Percentiles rank a stretch among this genome's conserved stretches.
phyloP scores from a whole-genome alignment of 306 rosid species.

The Hylodesmum podocarpum region DNA sequence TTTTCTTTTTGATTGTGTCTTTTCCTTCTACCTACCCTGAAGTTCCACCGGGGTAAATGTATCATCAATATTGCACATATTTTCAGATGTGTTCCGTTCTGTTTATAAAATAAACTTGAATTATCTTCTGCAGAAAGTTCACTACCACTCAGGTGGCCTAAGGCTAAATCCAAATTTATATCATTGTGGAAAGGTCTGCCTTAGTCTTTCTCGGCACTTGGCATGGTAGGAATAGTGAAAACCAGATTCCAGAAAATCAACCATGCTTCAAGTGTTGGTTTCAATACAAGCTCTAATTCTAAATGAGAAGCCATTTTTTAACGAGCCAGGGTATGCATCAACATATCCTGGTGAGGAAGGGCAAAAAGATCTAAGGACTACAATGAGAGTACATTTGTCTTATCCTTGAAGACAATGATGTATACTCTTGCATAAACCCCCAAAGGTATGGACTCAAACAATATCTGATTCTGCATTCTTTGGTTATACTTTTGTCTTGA shows the following conservation, averaged over 20 bases:
- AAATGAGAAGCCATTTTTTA: conserved; percentile 72
- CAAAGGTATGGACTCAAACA: conserved; percentile 48
- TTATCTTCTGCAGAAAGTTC: conserved; percentile 58
- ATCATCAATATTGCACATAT: conserved; percentile 18
- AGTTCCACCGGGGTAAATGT: conserved; percentile 73
- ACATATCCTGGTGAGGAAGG: conserved; percentile 43
- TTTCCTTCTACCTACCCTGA: conserved; percentile 64
- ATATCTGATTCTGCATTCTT: neutral
- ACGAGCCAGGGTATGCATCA: conserved; percentile 63
- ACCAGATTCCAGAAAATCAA: conserved; percentile 70
- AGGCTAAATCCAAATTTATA: conserved; percentile 82
- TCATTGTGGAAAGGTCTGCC: conserved; percentile 76
- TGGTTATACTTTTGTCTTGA: neutral
- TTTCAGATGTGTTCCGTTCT: conserved; percentile 7
- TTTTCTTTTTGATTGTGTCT: conserved; percentile 74
- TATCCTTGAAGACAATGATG: conserved; percentile 76
- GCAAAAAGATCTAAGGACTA: conserved; percentile 59
- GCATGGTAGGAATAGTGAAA: conserved; percentile 60
- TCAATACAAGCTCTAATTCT: conserved; percentile 83
- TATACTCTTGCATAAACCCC: conserved; percentile 68
- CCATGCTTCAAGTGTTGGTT: conserved; percentile 89
- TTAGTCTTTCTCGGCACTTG: conserved; percentile 87
- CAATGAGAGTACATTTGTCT: conserved; percentile 57
- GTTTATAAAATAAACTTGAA: conserved; percentile 13
- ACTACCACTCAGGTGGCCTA: conserved; percentile 84